phyloP scores from a whole-genome alignment of 2,329 filamentous ascomycete genomes.

The Aspergillus brasiliensis region DNA sequence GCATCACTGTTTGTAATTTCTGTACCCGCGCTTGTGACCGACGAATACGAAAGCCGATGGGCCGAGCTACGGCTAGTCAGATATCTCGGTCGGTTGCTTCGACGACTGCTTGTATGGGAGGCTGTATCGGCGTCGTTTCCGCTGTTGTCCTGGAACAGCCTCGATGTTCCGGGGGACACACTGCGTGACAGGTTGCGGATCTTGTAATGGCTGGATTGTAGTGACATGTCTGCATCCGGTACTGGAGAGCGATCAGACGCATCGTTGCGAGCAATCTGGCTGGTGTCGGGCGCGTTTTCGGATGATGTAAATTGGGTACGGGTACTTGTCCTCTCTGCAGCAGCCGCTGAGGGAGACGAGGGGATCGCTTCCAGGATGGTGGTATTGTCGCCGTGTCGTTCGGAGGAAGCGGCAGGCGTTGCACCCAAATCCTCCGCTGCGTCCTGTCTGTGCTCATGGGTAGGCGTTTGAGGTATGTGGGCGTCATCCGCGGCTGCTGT shows the following conservation, averaged over 20 bases:
- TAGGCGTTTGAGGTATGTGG: slow-evolving; percentile 23
- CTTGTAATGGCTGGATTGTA: slow-evolving; percentile 30
- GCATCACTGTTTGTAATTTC: slow-evolving; percentile 70
- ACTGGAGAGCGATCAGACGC: slow-evolving; percentile 23
- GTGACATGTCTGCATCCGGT: slow-evolving; percentile 26
- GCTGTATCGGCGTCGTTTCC: slow-evolving; percentile 25
- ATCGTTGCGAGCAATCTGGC: slow-evolving; percentile 26
- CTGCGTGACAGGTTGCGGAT: slow-evolving; percentile 30
- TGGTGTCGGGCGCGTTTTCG: slow-evolving; percentile 23
- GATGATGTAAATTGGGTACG: slow-evolving; percentile 39
- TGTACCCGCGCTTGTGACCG: slow-evolving; percentile 55
- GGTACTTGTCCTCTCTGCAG: slow-evolving; percentile 43
- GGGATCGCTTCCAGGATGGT: slow-evolving; percentile 45
- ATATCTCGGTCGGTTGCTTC: slow-evolving; percentile 56
- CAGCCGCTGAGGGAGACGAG: slow-evolving; percentile 50
- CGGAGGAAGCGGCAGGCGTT: slow-evolving; percentile 18
- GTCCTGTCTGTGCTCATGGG: slow-evolving; percentile 18
- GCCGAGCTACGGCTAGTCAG: slow-evolving; percentile 58
- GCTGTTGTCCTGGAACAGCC: slow-evolving; percentile 31
- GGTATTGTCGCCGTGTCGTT: slow-evolving; percentile 34
- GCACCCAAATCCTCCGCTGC: slow-evolving; percentile 22
- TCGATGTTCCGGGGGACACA: slow-evolving; percentile 29
- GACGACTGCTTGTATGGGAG: slow-evolving; percentile 29
- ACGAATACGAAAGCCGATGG: slow-evolving; percentile 62
- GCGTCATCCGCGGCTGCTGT: slow-evolving; percentile 21